Base-by-base conservation (phyloP, 2,329 filamentous ascomycete species). In the Sarocladiaceae sp. region DNA sequence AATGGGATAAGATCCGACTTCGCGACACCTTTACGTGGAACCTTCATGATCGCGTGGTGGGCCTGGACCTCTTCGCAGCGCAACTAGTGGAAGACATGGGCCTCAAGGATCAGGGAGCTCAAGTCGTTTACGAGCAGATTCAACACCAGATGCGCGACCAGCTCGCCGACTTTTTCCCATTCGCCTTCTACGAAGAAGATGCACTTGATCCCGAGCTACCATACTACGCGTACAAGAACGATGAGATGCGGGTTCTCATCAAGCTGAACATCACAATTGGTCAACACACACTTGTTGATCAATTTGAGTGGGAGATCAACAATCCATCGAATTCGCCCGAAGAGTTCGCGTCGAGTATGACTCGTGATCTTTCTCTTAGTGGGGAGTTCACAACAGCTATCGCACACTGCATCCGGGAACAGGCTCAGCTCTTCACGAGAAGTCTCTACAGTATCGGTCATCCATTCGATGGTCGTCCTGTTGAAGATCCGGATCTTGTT, bases 21-120 rank as follows among this genome's bases (percentile, higher is more conserved):
- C 88, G 94, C 66, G 94, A 99, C 69, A 97, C 94, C 1, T 97
- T 99, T 60, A 97, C 94, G 3, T 99, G 93, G 92, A 99, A 99
- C 68, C 78, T 97, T 31, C 90, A 97, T 71, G 94, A 99, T 66
- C 86, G 92, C 54, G 79, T 94, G 12, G 82, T 95, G 3, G 79
- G 83, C 20, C 82, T 86, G 18, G 87, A 96, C 53, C 69, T 94
- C 11, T 97, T 97, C 66, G 89, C 92, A 1, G 84, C 90, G 54
- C 91, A 94, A 66, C 77, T 99, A 18, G 83, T 97, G 5, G 94
- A 99, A 68, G 94, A 99, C 65, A 82, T 99, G 63, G 89, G 90
- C 2, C 71, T 88, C 25, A 87, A 92, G 61, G 80, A 86, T 31
- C 86, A 90, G 13, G 35, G 33, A 47, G 80, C 86, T 11, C 79